Percentiles rank a stretch among this genome's conserved stretches.
Evolutionary conservation across 2,329 filamentous ascomycete genomes (phyloP).

Genomic region (Pyrenochaeta sp.): DNA sequence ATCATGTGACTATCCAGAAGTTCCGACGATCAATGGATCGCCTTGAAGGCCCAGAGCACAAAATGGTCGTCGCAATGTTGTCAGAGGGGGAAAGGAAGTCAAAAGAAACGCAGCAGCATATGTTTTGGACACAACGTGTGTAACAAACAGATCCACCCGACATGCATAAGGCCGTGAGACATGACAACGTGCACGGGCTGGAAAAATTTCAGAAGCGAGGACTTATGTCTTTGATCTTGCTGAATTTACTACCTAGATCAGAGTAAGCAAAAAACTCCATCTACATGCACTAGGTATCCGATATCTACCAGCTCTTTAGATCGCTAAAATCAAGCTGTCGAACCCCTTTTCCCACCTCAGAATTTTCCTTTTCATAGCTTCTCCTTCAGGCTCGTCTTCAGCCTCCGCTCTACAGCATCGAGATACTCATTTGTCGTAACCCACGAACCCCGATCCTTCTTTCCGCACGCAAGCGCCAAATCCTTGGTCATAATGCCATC

Average conservation of each 20-base stretch:
- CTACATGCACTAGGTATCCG: constrained; percentile 23
- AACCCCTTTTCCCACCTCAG: neutral
- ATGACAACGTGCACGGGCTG: constrained; percentile 26
- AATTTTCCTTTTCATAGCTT: constrained; percentile 66
- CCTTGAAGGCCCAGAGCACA: neutral
- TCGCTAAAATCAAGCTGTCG: constrained; percentile 10
- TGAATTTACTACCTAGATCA: constrained; percentile 6
- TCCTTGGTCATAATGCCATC: constrained; percentile 99
- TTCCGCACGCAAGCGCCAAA: constrained; percentile 91
- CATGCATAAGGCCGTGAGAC: constrained; percentile 31
- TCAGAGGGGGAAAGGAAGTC: neutral
- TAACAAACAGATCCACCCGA: constrained; percentile 35
- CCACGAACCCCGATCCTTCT: constrained; percentile 82
- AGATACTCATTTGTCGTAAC: constrained; percentile 92
- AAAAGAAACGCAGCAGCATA: constrained; percentile 6
- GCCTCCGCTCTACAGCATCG: constrained; percentile 86
- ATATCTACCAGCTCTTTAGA: constrained; percentile 19
- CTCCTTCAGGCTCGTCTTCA: constrained; percentile 81
- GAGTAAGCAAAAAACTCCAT: constrained; percentile 22
- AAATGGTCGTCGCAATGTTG: neutral
- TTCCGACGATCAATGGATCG: neutral
- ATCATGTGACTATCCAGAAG: constrained; percentile 13
- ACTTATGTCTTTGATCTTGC: constrained; percentile 16
- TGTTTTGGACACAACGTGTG: constrained; percentile 31
- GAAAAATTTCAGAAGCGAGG: neutral